These are phyloP conservation scores for Lipomyces orientalis DNA, from an alignment of 805 yeast genomes.

Conservation along the genomic window DNA sequence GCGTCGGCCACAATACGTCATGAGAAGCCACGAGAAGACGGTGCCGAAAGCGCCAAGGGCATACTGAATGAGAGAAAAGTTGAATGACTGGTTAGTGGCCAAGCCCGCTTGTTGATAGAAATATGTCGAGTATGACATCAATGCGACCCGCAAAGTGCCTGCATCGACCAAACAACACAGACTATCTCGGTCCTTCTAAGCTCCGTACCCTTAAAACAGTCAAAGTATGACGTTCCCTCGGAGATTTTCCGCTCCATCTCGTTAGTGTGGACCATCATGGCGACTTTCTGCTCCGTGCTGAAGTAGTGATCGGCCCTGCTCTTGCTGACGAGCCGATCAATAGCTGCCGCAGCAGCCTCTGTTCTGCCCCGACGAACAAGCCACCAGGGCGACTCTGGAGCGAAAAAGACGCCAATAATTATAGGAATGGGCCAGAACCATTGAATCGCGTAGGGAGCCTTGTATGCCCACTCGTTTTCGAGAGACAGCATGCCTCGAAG, in stretches of 20 bases:
- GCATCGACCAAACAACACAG: conserved; percentile 45
- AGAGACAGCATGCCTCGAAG: conserved; percentile 41
- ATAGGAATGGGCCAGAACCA: conserved; percentile 65
- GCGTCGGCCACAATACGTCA: conserved; percentile 21
- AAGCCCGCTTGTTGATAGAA: conserved; percentile 52
- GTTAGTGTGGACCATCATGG: conserved; percentile 23
- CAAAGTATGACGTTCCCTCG: conserved; percentile 13
- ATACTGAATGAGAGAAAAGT: conserved; percentile 3
- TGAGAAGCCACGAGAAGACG: conserved; percentile 12
- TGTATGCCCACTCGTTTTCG: conserved; percentile 43
- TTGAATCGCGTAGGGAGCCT: conserved; percentile 62
- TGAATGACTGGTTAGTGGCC: conserved; percentile 9
- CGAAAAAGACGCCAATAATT: conserved; percentile 50
- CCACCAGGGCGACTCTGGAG: conserved; percentile 44
- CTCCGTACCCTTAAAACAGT: conserved; percentile 23
- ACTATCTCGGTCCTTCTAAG: conserved; percentile 37
- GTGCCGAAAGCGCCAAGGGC: conserved; percentile 20
- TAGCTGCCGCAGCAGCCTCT: conserved; percentile 13
- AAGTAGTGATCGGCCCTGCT: not conserved
- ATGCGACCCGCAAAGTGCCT: conserved; percentile 34
- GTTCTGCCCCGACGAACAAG: conserved; percentile 15
- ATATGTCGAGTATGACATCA: conserved; percentile 49
- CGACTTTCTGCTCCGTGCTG: conserved; percentile 9
- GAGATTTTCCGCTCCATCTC: conserved; percentile 12
- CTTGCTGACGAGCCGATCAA: conserved; percentile 4